Evolutionary conservation across 805 yeast species (phyloP), one percentile per base, ranked within the genome.

Genomic region (Candida arabinofermentans): DNA sequence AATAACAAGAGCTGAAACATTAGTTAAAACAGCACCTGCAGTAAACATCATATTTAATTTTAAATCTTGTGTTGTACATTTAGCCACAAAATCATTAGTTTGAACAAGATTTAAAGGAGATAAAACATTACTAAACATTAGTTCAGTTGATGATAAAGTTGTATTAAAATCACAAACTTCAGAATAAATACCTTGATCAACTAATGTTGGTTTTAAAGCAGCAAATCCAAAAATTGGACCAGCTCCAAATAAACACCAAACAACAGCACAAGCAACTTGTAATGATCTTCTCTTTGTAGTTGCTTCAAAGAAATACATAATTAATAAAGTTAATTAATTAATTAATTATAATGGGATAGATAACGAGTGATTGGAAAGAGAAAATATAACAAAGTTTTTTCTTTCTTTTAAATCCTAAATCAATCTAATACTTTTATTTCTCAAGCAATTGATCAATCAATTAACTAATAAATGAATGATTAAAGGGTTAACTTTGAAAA

Each of bases 161-260:
- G 51, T 40, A 41, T 54, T 43, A 2, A 51, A 40, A 29, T 60
- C 59, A 58, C 81, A 75, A 1, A 55, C 50, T 17, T 59, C 51
- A 44, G 68, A 71, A 49, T 76, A 76, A 38, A 76, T 61, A 12
- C 69, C 70, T 51, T 76, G 77, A 40, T 59, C 66, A 34, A 76
- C 68, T 31, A 76, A 59, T 4, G 74, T 63, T 8, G 81, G 81
- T 47, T 76, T 76, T 51, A 76, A 61, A 13, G 81, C 81, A 6
- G 81, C 81, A 62, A 76, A 76, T 5, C 81, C 81, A 55, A 76
- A 76, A 27, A 75, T 72, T 3, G 80, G 79, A 4, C 81, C 81
- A 3, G 78, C 81, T 4, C 79, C 72, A 22, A 76, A 57, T 8
- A 76, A 58, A 51, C 80, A 75, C 81, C 81, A 76, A 14, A 65